Conservation (phyloP, 2,329 filamentous ascomycete genomes). For the Colletotrichum aenigma region DNA sequence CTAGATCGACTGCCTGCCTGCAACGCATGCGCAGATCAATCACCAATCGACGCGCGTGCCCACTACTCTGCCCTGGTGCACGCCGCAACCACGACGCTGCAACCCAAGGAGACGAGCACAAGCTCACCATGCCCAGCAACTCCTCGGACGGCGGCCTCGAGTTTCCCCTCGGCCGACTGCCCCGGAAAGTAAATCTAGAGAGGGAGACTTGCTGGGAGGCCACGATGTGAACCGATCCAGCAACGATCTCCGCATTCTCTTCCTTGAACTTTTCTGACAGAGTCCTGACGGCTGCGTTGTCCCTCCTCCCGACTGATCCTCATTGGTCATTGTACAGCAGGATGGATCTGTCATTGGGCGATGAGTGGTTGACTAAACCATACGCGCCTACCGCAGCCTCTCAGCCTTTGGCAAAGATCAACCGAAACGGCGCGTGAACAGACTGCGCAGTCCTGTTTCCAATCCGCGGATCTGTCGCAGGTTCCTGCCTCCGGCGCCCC, state of each 20-base stretch:
- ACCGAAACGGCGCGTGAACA: slow-evolving; percentile 12
- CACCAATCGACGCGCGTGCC: neutral
- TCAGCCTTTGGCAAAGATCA: neutral
- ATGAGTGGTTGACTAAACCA: neutral
- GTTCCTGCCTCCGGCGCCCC: neutral
- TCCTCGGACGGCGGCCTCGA: neutral
- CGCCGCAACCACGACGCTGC: neutral
- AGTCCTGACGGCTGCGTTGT: neutral
- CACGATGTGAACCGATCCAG: neutral
- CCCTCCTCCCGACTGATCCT: neutral
- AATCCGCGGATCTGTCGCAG: slow-evolving; percentile 21
- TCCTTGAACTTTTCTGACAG: neutral
- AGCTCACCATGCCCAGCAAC: neutral
- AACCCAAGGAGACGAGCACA: neutral
- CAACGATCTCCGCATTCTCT: neutral
- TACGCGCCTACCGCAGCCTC: neutral
- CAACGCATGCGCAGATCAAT: neutral
- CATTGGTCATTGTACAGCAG: neutral
- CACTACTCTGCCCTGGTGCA: neutral
- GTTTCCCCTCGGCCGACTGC: neutral
- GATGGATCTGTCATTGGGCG: neutral
- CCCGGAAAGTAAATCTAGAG: neutral
- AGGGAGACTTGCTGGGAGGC: neutral
- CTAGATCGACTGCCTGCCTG: neutral
- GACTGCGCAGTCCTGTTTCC: slow-evolving; percentile 16